Evolutionary conservation across 1,284 basidiomycete genomes (phyloP), one percentile per base, ranked within the genome.

Genomic region (Pseudozyma flocculosa): DNA sequence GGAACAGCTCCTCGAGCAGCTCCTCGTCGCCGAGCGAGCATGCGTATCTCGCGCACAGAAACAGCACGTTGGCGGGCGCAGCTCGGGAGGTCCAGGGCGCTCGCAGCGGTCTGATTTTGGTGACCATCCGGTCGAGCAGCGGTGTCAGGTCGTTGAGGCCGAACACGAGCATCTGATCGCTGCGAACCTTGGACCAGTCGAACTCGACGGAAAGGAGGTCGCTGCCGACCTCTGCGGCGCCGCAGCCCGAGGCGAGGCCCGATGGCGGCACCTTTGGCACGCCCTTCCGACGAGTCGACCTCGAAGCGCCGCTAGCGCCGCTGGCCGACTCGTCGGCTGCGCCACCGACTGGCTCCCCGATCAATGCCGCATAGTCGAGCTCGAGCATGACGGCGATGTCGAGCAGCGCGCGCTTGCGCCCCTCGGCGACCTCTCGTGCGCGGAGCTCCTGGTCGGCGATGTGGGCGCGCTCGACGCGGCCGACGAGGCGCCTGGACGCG

Each of bases 1-100:
- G 85, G 47, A 97, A 84, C 42, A 98, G 82, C 75, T 94, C 92
- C 78, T 96, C 93, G 22, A 96, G 81, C 88, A 80, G 56, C 43
- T 73, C 67, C 15, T 68, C 65, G 43, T 68, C 64, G 5, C 59
- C 60, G 23, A 68, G 42, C 22, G 45, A 55, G 88, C 92, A 42
- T 87, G 92, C 59, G 55, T 69, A 92, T 83, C 21, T 86, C 78
- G 79, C 91, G 84, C 58, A 85, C 82, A 60, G 87, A 80, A 54
- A 82, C 37, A 60, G 78, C 75, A 69, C 79, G 44, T 80, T 79
- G 10, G 79, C 79, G 8, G 79, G 78, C 18, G 75, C 70, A 26
- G 77, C 72, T 13, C 80, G 69, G 13, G 64, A 68, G 13, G 70
- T 68, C 48, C 75, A 73, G 1, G 79, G 59, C 54, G 79, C 51